These are phyloP conservation scores for Acer saccharum DNA, from an alignment of 345 rosid genomes.

Conservation along the genomic window DNA sequence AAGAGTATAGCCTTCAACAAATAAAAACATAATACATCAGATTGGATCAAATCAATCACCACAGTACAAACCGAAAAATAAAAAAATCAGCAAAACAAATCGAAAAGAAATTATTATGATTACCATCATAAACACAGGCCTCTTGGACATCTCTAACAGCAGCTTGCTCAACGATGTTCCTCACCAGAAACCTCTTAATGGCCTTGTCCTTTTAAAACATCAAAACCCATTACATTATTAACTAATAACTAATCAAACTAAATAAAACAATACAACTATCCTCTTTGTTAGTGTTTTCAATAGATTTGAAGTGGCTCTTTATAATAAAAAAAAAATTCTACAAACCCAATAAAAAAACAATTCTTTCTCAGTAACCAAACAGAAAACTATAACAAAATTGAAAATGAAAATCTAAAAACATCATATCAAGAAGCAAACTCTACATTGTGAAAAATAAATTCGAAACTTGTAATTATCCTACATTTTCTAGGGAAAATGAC, in stretches of 20 bases:
- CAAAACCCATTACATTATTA: not conserved
- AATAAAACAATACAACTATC: not conserved
- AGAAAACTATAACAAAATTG: not conserved
- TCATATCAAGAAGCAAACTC: not conserved
- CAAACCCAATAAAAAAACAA: not conserved
- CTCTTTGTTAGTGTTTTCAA: not conserved
- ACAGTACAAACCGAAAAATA: not conserved
- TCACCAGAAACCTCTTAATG: slow-evolving; percentile 82
- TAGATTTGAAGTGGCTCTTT: not conserved
- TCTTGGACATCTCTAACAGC: slow-evolving; percentile 92
- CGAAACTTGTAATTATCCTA: not conserved
- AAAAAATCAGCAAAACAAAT: not conserved
- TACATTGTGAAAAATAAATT: not conserved
- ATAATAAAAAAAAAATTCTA: not conserved
- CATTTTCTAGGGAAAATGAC: not conserved
- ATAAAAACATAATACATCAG: not conserved
- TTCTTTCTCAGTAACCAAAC: not conserved
- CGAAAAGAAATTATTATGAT: not conserved
- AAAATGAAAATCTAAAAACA: not conserved
- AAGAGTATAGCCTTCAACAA: slow-evolving; percentile 58
- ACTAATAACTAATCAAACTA: not conserved
- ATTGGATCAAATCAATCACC: not conserved
- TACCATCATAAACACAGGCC: slow-evolving; percentile 86
- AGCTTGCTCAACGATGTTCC: slow-evolving; percentile 93
- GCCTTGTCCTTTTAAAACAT: slow-evolving; percentile 62